Evolutionary conservation across 345 rosid species (phyloP).

Genomic region (Eucalyptus paniculata): DNA sequence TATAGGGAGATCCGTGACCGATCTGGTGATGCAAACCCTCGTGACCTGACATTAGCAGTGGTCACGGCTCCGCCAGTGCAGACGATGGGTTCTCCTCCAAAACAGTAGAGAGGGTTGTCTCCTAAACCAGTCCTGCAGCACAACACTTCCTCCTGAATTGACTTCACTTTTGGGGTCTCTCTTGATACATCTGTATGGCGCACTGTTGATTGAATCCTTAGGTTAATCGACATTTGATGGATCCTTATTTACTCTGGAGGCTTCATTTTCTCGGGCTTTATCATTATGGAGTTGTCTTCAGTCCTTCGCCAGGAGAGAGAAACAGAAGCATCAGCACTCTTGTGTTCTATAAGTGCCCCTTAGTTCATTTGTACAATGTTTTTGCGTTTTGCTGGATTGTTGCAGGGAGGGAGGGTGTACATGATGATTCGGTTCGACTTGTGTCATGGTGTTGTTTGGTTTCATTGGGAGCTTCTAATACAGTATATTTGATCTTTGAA

Average conservation of each 20-base stretch:
- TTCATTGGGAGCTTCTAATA: background rate
- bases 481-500: background rate
- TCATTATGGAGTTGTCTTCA: background rate
- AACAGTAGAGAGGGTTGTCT: background rate
- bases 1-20: conserved; percentile 70
- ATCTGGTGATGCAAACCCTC: conserved; percentile 11
- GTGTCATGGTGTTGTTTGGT: background rate
- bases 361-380: background rate
- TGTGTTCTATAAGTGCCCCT: background rate
- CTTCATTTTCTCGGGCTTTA: background rate
- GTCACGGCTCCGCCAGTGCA: conserved; percentile 49
- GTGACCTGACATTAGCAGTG: conserved; percentile 26
- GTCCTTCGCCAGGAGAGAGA: background rate
- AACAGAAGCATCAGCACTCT: background rate
- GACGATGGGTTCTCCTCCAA: conserved; percentile 37
- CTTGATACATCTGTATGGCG: background rate
- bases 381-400: background rate
- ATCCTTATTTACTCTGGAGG: background rate
- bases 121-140: background rate
- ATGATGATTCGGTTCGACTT: background rate
- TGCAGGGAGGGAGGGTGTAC: background rate
- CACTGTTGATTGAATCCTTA: background rate
- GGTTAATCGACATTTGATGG: background rate
- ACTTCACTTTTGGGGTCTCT: background rate
- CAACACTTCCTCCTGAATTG: background rate